phyloP scores from a whole-genome alignment of 495 filamentous ascomycete genomes.

The Penicillium steckii region DNA sequence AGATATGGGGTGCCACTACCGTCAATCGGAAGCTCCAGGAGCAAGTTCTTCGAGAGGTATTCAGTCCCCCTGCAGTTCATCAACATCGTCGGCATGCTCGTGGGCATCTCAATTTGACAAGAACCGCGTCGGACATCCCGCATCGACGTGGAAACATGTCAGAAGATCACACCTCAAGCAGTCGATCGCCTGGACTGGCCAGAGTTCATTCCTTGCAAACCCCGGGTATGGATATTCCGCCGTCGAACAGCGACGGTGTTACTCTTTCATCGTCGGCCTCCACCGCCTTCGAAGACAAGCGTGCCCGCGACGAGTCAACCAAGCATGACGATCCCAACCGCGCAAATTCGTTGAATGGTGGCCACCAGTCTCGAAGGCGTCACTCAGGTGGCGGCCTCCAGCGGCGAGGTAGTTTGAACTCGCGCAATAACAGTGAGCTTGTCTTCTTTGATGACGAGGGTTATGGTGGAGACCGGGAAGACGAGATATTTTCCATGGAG shows the following conservation, averaged over 20 bases:
- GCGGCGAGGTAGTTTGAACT: slow-evolving; percentile 62
- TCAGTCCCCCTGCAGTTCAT: slow-evolving; percentile 78
- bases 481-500: slow-evolving; percentile 75
- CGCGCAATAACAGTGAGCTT: slow-evolving; percentile 61
- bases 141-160: slow-evolving; percentile 32
- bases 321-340: slow-evolving; percentile 27
- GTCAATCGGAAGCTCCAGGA: slow-evolving; percentile 87
- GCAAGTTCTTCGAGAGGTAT: slow-evolving; percentile 92
- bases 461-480: slow-evolving; percentile 76
- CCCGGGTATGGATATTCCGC: slow-evolving; percentile 33
- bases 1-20: slow-evolving; percentile 93
- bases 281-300: slow-evolving; percentile 38
- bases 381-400: slow-evolving; percentile 80
- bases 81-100: slow-evolving; percentile 60
- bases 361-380: slow-evolving; percentile 50
- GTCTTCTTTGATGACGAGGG: slow-evolving; percentile 85
- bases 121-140: slow-evolving; percentile 38
- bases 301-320: slow-evolving; percentile 34
- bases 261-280: slow-evolving; percentile 45
- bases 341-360: slow-evolving; percentile 33
- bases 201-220: slow-evolving; percentile 18
- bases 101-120: slow-evolving; percentile 57
- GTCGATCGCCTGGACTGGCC: slow-evolving; percentile 15
- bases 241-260: slow-evolving; percentile 21
- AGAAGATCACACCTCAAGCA: slow-evolving; percentile 30